phyloP scores from a whole-genome alignment of 306 rosid species.

The Cucumis melo region DNA sequence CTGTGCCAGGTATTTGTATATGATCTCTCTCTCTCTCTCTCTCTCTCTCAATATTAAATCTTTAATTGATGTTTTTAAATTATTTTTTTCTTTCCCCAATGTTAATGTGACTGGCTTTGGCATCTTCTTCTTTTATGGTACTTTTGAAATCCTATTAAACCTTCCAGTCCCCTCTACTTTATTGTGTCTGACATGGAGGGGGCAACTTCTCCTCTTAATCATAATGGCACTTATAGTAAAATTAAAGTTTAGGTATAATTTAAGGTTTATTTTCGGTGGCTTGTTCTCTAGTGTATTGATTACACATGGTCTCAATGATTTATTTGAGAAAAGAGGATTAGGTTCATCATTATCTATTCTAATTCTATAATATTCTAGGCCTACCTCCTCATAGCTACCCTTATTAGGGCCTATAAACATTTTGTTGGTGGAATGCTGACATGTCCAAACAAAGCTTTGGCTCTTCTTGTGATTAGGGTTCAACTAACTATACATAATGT shows the following conservation, averaged over 20 bases:
- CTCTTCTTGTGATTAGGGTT: too few species aligned
- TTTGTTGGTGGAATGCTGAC: conserved; percentile 1
- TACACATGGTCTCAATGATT: conserved; percentile 50
- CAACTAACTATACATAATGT: too few species aligned
- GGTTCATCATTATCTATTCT: conserved; percentile 31
- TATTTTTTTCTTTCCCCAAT: neutral
- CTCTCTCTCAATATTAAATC: neutral
- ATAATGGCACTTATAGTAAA: conserved; percentile 28
- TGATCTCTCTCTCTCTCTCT: neutral
- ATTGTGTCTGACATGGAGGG: conserved; percentile 43
- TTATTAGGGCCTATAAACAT: conserved; percentile 2
- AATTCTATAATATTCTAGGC: neutral
- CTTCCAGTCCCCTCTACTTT: conserved; percentile 11
- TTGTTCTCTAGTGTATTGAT: conserved; percentile 11
- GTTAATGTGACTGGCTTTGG: neutral
- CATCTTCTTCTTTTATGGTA: conserved; percentile 14
- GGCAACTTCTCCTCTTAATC: conserved; percentile 32
- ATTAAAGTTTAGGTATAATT: conserved; percentile 15
- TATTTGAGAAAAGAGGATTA: conserved; percentile 32
- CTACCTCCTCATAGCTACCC: neutral
- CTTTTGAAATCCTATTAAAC: conserved; percentile 11
- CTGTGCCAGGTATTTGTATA: neutral
- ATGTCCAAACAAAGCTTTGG: neutral
- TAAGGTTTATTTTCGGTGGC: conserved; percentile 15
- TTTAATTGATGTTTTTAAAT: neutral